Percentiles rank a stretch among this genome's conserved stretches.
Conservation (phyloP, 2,329 filamentous ascomycete species). For the Akanthomyces lecanii region DNA sequence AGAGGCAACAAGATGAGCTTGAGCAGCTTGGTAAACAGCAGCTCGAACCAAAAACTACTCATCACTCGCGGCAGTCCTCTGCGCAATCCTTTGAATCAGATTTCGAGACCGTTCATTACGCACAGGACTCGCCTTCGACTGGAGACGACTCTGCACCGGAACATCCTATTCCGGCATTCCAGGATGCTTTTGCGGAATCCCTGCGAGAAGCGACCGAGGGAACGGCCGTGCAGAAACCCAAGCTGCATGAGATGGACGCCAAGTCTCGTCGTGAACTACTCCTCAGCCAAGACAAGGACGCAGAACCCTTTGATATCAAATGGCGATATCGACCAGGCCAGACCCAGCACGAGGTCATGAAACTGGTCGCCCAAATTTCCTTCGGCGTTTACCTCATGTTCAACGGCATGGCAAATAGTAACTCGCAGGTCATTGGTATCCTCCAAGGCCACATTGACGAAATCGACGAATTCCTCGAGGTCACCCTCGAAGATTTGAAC, state of each 20-base stretch:
- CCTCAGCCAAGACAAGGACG: constrained; percentile 63
- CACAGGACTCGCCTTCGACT: background rate
- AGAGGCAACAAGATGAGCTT: background rate
- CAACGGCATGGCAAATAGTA: constrained; percentile 81
- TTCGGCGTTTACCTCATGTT: constrained; percentile 89
- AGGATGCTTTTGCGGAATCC: constrained; percentile 78
- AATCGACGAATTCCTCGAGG: constrained; percentile 84
- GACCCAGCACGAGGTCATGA: constrained; percentile 80
- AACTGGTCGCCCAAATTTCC: constrained; percentile 85
- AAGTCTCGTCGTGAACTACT: constrained; percentile 61
- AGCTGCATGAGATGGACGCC: constrained; percentile 51
- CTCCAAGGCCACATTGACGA: constrained; percentile 91
- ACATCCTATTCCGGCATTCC: constrained; percentile 73
- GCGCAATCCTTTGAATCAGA: background rate
- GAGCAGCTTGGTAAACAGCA: background rate
- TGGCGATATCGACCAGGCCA: constrained; percentile 76
- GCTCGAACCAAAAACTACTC: background rate
- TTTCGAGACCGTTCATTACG: background rate
- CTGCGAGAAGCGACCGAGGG: constrained; percentile 65
- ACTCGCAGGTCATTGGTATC: constrained; percentile 82
- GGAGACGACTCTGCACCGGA: constrained; percentile 1
- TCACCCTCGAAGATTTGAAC: constrained; percentile 78
- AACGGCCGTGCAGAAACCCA: constrained; percentile 43
- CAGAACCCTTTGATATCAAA: constrained; percentile 64
- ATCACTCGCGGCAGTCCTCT: background rate